Conservation (phyloP, 164 flowering plant species). For the Liquidambar formosana region DNA sequence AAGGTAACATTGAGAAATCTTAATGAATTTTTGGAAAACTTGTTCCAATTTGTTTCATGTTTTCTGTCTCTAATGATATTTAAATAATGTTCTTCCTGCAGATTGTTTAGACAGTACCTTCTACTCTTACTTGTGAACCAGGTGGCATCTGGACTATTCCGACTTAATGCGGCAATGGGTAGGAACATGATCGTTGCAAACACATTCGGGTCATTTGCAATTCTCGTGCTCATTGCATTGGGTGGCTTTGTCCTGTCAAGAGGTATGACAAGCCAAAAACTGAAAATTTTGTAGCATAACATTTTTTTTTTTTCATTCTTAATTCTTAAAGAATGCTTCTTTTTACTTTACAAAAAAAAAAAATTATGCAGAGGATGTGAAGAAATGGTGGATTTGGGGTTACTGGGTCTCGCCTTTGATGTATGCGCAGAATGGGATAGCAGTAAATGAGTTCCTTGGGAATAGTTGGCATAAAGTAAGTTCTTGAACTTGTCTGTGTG, state of each 20-base stretch:
- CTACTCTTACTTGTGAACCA: constrained; percentile 39
- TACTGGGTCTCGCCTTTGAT: constrained; percentile 49
- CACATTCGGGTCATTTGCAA: constrained; percentile 44
- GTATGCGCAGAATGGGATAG: constrained; percentile 45
- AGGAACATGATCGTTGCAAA: constrained; percentile 52
- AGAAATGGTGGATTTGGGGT: constrained; percentile 57
- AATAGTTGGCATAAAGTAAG: constrained; percentile 40
- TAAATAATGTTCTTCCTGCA: constrained; percentile 16
- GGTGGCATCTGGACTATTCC: constrained; percentile 51
- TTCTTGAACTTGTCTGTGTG: not conserved
- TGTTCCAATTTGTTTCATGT: not conserved
- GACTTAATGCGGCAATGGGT: constrained; percentile 38
- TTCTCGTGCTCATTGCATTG: constrained; percentile 34
- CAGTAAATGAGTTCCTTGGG: constrained; percentile 44
- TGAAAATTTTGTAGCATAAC: not conserved
- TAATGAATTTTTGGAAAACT: not conserved
- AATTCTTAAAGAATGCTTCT: not conserved
- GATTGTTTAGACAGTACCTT: constrained; percentile 47
- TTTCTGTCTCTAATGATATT: not conserved
- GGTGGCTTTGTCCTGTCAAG: constrained; percentile 50
- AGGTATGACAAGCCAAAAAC: constrained; percentile 25
- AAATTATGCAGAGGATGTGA: constrained; percentile 42
- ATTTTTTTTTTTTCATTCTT: not conserved
- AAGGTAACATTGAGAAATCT: constrained; percentile 30
- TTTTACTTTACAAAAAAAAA: not conserved